Conservation (phyloP, 768 basidiomycete genomes). For the Coprinopsis marcescibilis region DNA sequence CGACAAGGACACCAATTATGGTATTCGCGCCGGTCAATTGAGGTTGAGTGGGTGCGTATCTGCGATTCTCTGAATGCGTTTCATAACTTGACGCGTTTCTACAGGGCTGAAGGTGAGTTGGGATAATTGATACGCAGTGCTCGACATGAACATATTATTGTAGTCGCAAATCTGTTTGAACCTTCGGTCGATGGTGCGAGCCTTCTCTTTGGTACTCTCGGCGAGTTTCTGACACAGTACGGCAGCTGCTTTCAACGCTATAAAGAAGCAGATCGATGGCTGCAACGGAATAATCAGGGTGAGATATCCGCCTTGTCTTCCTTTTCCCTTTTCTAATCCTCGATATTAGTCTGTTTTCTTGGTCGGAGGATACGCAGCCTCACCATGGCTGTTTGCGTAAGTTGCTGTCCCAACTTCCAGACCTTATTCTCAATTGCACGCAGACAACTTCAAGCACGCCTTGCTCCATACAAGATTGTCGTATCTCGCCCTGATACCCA, state of each 20-base stretch:
- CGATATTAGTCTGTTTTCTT: slow-evolving; percentile 79
- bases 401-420: slow-evolving; percentile 7
- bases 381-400: slow-evolving; percentile 66
- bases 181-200: slow-evolving; percentile 63
- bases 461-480: slow-evolving; percentile 47
- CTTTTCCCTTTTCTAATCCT: slow-evolving; percentile 1
- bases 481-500: slow-evolving; percentile 77
- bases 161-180: slow-evolving; percentile 71
- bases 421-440: background rate
- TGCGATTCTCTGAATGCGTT: background rate
- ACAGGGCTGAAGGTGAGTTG: slow-evolving; percentile 27
- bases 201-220: background rate
- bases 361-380: slow-evolving; percentile 80
- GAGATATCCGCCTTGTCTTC: slow-evolving; percentile 5
- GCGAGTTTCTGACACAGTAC: background rate
- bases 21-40: slow-evolving; percentile 67
- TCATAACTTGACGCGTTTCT: background rate
- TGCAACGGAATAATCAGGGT: slow-evolving; percentile 59
- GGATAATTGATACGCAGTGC: background rate
- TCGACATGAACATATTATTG: slow-evolving; percentile 12
- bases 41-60: slow-evolving; percentile 61
- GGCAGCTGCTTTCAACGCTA: slow-evolving; percentile 58
- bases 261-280: slow-evolving; percentile 64
- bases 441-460: slow-evolving; percentile 64
- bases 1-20: slow-evolving; percentile 65